These are phyloP conservation scores for Salix brachista DNA, from an alignment of 345 rosid species.

Conservation along the genomic window DNA sequence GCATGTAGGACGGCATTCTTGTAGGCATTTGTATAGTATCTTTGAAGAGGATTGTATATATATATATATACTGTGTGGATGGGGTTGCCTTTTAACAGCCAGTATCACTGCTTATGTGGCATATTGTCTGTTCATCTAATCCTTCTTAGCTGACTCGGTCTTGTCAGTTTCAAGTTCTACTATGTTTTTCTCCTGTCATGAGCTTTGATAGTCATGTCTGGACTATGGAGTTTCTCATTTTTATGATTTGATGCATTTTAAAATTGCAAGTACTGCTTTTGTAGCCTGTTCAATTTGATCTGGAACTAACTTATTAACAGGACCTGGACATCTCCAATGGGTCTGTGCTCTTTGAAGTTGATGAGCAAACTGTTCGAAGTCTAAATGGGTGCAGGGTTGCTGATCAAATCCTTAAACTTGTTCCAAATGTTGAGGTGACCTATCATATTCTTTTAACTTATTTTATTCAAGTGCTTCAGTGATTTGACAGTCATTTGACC, in stretches of 20 bases:
- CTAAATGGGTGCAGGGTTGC: constrained; percentile 34
- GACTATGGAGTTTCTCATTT: not conserved
- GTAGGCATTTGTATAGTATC: not conserved
- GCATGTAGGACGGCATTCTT: not conserved
- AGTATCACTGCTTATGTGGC: not conserved
- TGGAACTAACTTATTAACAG: constrained; percentile 3
- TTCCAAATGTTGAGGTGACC: constrained; percentile 19
- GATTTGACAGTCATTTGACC: not conserved
- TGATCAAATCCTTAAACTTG: constrained; percentile 28
- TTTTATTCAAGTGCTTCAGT: not conserved
- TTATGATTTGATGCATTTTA: not conserved
- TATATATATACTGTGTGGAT: not conserved
- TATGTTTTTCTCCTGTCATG: not conserved
- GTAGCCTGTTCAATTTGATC: not conserved
- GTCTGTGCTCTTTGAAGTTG: constrained; percentile 16
- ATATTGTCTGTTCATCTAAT: not conserved
- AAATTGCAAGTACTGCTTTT: not conserved
- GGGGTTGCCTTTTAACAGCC: not conserved
- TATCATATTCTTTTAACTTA: not conserved
- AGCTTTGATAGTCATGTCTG: not conserved
- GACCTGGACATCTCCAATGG: constrained; percentile 25
- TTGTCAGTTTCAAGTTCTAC: not conserved
- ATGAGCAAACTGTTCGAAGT: constrained; percentile 27
- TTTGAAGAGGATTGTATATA: no score
- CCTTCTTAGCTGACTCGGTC: not conserved